A percentile compares a stretch with the other conserved stretches of the same genome.
phyloP scores from a whole-genome alignment of 1,139 yeast genomes.

The Diutina neorugosa region DNA sequence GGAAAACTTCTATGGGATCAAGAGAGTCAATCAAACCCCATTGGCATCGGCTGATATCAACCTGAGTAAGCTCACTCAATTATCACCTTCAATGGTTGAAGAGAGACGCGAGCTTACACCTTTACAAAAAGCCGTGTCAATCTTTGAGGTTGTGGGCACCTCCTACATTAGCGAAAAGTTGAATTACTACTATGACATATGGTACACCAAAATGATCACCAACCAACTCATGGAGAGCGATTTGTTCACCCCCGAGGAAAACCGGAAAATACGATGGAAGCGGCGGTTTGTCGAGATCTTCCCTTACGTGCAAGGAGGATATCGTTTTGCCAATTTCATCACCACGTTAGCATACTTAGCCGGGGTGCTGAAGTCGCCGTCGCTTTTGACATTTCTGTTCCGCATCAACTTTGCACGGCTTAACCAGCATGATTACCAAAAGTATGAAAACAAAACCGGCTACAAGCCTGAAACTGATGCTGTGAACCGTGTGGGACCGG shows the following conservation, averaged over 20 bases:
- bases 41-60: conserved; percentile 20
- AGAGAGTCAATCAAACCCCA: conserved; percentile 41
- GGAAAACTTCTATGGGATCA: conserved; percentile 85
- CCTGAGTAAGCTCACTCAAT: conserved; percentile 23
- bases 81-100: conserved; percentile 41
- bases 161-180: conserved; percentile 64
- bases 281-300: conserved; percentile 42
- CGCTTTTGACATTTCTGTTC: conserved; percentile 49
- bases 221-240: conserved; percentile 27
- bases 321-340: conserved; percentile 41
- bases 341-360: conserved; percentile 58
- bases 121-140: conserved; percentile 44
- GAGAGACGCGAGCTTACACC: conserved; percentile 40
- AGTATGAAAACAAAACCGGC: not conserved
- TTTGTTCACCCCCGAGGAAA: conserved; percentile 18
- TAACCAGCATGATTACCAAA: conserved; percentile 42
- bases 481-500: conserved; percentile 33
- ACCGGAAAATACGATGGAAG: conserved; percentile 21
- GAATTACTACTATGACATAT: conserved; percentile 50
- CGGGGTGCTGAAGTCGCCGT: conserved; percentile 54
- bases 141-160: conserved; percentile 52
- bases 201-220: conserved; percentile 48
- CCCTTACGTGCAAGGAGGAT: conserved; percentile 43
- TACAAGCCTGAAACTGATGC: conserved; percentile 4
- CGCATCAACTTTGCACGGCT: conserved; percentile 62